Conservation (phyloP, 495 filamentous ascomycete species). For the Hyaloscypha hepaticicola region DNA sequence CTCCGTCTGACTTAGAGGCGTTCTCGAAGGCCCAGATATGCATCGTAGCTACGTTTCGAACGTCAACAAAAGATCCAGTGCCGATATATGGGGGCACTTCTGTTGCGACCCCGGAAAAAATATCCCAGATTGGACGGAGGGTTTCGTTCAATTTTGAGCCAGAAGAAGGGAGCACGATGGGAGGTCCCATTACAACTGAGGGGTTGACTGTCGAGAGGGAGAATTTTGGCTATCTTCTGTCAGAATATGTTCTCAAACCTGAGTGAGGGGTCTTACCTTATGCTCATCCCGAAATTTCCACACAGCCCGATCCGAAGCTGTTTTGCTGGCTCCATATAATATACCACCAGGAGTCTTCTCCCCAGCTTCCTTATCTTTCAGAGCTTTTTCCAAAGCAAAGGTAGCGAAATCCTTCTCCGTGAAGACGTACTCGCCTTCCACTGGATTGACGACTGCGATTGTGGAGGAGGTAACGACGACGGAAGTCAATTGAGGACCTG, state of each 20-base stretch:
- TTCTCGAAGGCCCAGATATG: constrained; percentile 40
- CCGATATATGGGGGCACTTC: constrained; percentile 27
- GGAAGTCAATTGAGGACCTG: constrained; percentile 29
- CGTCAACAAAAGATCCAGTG: constrained; percentile 38
- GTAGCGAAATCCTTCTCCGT: constrained; percentile 25
- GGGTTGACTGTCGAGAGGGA: constrained; percentile 31
- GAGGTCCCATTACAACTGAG: constrained; percentile 31
- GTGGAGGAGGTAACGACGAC: constrained; percentile 33
- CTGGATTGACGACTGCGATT: constrained; percentile 22
- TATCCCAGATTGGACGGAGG: constrained; percentile 25
- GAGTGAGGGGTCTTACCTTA: constrained; percentile 15
- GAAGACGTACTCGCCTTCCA: constrained; percentile 24
- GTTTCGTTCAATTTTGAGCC: constrained; percentile 33
- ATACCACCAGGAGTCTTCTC: constrained; percentile 9
- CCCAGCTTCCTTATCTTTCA: constrained; percentile 12
- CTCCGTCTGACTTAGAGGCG: constrained; percentile 33
- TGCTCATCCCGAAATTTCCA: constrained; percentile 32
- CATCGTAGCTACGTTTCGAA: constrained; percentile 44
- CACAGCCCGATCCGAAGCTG: constrained; percentile 28
- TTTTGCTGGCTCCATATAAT: constrained; percentile 34
- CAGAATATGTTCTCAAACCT: background rate
- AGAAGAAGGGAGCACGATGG: constrained; percentile 19
- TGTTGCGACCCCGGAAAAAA: constrained; percentile 24
- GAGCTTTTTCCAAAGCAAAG: constrained; percentile 9
- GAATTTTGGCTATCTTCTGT: constrained; percentile 28